These are phyloP conservation scores for Aspergillus neotritici DNA, from an alignment of 2,329 filamentous ascomycete genomes.

Conservation along the genomic window DNA sequence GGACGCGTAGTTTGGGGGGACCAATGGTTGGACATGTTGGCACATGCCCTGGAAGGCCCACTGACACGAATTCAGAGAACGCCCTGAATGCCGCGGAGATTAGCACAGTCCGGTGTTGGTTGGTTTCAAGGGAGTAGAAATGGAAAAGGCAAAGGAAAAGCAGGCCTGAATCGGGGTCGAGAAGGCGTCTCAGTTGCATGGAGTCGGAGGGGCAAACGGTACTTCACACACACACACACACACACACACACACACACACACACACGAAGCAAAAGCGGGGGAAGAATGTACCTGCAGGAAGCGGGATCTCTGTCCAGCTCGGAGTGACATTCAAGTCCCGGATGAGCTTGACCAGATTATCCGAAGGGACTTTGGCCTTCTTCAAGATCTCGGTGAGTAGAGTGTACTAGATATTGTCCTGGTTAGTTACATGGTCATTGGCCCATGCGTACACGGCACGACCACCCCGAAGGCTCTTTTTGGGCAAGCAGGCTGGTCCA, in stretches of 20 bases:
- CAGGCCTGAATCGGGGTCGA: background rate
- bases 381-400: constrained; percentile 41
- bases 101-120: constrained; percentile 5
- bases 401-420: constrained; percentile 27
- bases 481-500: too few species aligned
- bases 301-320: constrained; percentile 38
- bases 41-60: constrained; percentile 32
- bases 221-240: too few species aligned
- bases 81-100: constrained; percentile 24
- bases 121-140: background rate
- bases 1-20: constrained; percentile 10
- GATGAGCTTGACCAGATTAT: constrained; percentile 34
- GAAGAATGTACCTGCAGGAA: constrained; percentile 38
- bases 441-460: background rate
- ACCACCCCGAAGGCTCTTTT: too few species aligned
- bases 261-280: background rate
- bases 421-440: constrained; percentile 1
- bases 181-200: too few species aligned
- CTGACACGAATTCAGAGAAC: constrained; percentile 37
- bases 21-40: constrained; percentile 18
- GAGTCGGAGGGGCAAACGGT: too few species aligned
- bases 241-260: too few species aligned
- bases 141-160: constrained; percentile 4
- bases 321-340: constrained; percentile 33
- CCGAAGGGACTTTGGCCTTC: constrained; percentile 34